Percentiles rank a stretch among this genome's conserved stretches.
Evolutionary conservation across 345 rosid genomes (phyloP).

Genomic region (Garcia nutans): DNA sequence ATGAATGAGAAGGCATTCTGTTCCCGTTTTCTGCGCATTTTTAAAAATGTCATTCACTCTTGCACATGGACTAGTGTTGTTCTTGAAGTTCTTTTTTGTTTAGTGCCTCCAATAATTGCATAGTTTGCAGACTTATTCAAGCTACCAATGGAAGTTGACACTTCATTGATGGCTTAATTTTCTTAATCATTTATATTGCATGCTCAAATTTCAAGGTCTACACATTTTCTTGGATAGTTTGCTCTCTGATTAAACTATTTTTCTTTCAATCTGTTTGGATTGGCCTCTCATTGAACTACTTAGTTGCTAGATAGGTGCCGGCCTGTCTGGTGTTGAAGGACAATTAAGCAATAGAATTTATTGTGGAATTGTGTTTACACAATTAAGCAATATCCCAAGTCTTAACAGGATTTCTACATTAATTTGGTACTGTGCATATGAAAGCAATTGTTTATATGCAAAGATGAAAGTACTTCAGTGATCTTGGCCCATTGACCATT

Average conservation of each 20-base stretch:
- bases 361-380: too few relatives aligned
- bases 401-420: too few relatives aligned
- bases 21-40: constrained; percentile 8
- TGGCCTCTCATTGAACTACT: background rate
- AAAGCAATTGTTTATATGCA: too few relatives aligned
- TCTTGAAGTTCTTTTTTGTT: constrained; percentile 14
- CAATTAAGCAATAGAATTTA: too few relatives aligned
- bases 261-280: background rate
- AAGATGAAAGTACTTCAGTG: too few relatives aligned
- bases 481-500: too few relatives aligned
- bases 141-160: constrained; percentile 11
- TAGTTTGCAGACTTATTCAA: constrained; percentile 19
- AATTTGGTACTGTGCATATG: too few relatives aligned
- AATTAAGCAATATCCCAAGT: too few relatives aligned
- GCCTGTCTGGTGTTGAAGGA: too few relatives aligned
- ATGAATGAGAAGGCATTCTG: constrained; percentile 50
- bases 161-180: constrained; percentile 5
- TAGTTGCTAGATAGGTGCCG: background rate
- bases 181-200: background rate
- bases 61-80: constrained; percentile 16
- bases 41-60: constrained; percentile 18
- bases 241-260: background rate
- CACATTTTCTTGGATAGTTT: background rate
- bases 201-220: background rate
- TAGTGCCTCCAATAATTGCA: constrained; percentile 42